Evolutionary conservation across 192 early-diverging fungal genomes (phyloP).

Genomic region (Oehlia diaphana): DNA sequence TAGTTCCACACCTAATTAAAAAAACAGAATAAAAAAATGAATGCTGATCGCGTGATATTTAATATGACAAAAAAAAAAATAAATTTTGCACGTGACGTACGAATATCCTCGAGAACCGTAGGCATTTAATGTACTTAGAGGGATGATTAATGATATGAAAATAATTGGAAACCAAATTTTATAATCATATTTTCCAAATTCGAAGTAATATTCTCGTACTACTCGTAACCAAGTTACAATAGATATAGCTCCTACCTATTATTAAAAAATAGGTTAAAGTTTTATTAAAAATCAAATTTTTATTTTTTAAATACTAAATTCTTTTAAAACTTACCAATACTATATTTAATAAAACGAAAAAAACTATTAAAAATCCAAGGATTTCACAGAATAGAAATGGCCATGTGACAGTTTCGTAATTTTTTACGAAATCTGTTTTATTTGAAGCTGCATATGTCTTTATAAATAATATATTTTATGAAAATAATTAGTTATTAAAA

Average conservation of each 20-base stretch:
- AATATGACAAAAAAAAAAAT: not conserved
- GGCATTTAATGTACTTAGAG: no score
- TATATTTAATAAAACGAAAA: not conserved
- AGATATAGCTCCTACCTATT: not conserved
- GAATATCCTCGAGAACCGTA: not conserved
- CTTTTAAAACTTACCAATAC: not conserved
- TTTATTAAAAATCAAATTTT: no score
- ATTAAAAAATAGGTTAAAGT: no score
- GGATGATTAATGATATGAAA: not conserved
- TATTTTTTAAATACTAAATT: no score
- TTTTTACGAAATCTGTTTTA: no score
- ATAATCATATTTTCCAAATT: slow-evolving; percentile 10
- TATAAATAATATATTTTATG: no score
- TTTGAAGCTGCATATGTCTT: no score
- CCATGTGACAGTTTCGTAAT: not conserved
- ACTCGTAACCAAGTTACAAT: slow-evolving; percentile 1
- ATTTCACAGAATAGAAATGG: not conserved
- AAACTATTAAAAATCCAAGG: not conserved
- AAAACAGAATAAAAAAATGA: no score
- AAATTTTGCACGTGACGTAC: not conserved
- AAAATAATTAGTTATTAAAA: no score
- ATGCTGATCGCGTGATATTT: no score
- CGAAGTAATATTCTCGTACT: not conserved
- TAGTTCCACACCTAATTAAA: no score
- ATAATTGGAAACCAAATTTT: not conserved